Conservation (phyloP, 495 filamentous ascomycete species). For the Penicillium waksmanii region DNA sequence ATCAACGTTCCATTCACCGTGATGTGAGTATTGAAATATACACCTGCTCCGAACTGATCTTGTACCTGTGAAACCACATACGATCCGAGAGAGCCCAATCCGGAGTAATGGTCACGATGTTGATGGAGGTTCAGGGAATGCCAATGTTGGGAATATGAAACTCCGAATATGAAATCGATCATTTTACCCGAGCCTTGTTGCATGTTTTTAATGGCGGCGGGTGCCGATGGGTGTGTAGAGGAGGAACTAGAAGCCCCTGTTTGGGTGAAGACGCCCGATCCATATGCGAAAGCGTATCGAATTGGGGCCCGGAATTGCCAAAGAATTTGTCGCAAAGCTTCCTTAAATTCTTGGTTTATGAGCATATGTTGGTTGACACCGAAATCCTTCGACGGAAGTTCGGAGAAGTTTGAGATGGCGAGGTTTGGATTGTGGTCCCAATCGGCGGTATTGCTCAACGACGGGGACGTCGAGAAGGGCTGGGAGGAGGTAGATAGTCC, state of each 20-base stretch:
- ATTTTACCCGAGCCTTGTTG: conserved; percentile 89
- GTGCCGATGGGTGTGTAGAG: conserved; percentile 73
- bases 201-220: conserved; percentile 73
- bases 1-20: conserved; percentile 95
- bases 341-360: conserved; percentile 92
- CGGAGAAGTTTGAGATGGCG: conserved; percentile 76
- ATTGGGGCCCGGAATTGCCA: conserved; percentile 95
- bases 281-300: conserved; percentile 94
- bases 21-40: conserved; percentile 96
- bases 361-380: conserved; percentile 95
- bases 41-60: conserved; percentile 86
- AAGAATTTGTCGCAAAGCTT: conserved; percentile 81
- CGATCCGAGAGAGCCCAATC: conserved; percentile 81
- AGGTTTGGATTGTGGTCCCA: conserved; percentile 85
- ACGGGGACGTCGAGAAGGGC: conserved; percentile 45
- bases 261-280: conserved; percentile 94
- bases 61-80: conserved; percentile 81
- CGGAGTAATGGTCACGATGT: conserved; percentile 91
- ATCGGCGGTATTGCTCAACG: conserved; percentile 46
- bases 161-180: conserved; percentile 98
- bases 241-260: conserved; percentile 52
- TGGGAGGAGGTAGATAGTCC: conserved; percentile 24
- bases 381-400: conserved; percentile 85
- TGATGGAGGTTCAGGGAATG: conserved; percentile 87
- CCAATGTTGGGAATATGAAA: conserved; percentile 95